Conservation (phyloP, 2,329 filamentous ascomycete genomes). For the Stagonosporopsis tanaceti region DNA sequence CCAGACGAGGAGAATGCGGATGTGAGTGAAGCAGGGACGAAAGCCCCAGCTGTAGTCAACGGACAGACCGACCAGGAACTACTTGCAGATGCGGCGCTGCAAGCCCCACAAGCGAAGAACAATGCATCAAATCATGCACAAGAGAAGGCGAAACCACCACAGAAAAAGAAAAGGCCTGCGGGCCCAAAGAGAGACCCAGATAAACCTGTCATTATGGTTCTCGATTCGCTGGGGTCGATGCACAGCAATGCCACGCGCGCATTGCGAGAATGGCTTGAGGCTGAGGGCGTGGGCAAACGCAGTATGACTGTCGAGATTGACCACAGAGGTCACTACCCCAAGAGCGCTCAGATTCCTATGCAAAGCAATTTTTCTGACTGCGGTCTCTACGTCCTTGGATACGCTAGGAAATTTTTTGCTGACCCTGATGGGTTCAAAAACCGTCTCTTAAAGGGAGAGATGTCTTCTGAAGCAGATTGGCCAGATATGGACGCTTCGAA, state of each 20-base stretch:
- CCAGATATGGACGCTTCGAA: conserved; percentile 61
- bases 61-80: not conserved
- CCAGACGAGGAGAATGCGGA: conserved; percentile 19
- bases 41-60: not conserved
- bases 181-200: conserved; percentile 43
- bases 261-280: conserved; percentile 78
- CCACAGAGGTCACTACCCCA: conserved; percentile 71
- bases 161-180: conserved; percentile 31
- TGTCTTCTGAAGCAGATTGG: conserved; percentile 65
- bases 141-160: not conserved
- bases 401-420: conserved; percentile 81
- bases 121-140: not conserved
- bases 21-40: not conserved
- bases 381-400: conserved; percentile 84
- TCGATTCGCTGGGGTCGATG: conserved; percentile 82
- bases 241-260: conserved; percentile 66
- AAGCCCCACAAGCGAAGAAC: not conserved
- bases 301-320: conserved; percentile 56
- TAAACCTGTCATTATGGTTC: conserved; percentile 76
- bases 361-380: conserved; percentile 91
- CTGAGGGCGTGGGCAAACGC: conserved; percentile 74
- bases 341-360: conserved; percentile 68
- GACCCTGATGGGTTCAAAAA: conserved; percentile 75
- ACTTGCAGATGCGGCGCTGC: not conserved
- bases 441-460: conserved; percentile 70